These are phyloP conservation scores for Capsicum rhomboideum DNA, from an alignment of 257 asterid species.

Conservation along the genomic window DNA sequence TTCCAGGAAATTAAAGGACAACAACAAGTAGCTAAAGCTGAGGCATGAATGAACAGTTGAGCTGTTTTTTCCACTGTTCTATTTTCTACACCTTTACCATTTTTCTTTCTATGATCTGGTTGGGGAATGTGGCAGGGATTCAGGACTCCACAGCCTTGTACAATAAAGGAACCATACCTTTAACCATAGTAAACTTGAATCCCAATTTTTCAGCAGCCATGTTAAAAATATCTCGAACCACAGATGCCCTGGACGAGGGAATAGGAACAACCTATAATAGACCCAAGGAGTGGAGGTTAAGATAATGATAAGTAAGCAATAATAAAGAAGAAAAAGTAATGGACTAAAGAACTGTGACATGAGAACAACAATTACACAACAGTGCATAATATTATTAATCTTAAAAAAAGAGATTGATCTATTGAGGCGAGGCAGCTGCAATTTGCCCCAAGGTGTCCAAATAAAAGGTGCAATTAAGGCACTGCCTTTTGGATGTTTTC, in stretches of 20 bases:
- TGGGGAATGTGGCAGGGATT: background rate
- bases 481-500: background rate
- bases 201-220: slow-evolving; percentile 91
- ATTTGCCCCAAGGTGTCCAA: background rate
- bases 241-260: slow-evolving; percentile 62
- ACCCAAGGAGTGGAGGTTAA: background rate
- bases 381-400: background rate
- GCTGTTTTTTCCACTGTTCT: background rate
- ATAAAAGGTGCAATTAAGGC: background rate
- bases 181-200: slow-evolving; percentile 47
- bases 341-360: background rate
- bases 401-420: background rate
- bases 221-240: slow-evolving; percentile 64
- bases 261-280: slow-evolving; percentile 68
- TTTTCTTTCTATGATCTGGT: background rate
- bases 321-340: background rate
- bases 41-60: background rate
- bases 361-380: background rate
- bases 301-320: background rate
- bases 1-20: background rate
- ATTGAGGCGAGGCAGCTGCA: background rate
- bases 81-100: background rate
- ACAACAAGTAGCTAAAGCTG: background rate
- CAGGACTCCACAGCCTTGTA: background rate
- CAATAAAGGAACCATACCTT: slow-evolving; percentile 24